Percentiles rank a stretch among this genome's conserved stretches.
These are phyloP conservation scores for Eutypella sp. DNA, from an alignment of 2,329 filamentous ascomycete species.

Conservation along the genomic window DNA sequence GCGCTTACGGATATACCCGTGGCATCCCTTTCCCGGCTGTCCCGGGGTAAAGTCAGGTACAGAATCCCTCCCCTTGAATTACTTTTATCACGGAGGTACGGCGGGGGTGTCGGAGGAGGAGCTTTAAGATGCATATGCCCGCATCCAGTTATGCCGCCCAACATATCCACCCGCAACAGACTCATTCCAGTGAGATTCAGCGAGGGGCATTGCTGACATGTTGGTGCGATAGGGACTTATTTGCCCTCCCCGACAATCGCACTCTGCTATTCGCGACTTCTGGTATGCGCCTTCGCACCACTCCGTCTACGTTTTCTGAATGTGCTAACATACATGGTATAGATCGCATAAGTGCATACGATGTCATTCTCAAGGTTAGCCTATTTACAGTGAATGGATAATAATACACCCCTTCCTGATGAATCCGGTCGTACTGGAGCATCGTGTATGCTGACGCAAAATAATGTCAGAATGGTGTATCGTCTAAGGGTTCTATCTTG, in stretches of 20 bases:
- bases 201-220: neutral
- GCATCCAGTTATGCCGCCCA: too few relatives aligned
- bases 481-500: constrained; percentile 49
- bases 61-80: neutral
- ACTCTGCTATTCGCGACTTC: constrained; percentile 4
- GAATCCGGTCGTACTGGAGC: neutral
- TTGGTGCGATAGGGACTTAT: neutral
- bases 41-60: constrained; percentile 4
- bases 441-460: neutral
- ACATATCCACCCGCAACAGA: too few relatives aligned
- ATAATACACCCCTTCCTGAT: too few relatives aligned
- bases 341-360: constrained; percentile 5
- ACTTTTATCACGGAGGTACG: neutral
- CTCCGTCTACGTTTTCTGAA: neutral
- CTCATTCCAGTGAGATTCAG: neutral
- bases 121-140: neutral
- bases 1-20: constrained; percentile 3
- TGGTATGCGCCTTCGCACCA: neutral
- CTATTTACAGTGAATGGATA: too few relatives aligned
- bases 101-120: neutral
- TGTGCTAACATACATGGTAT: neutral
- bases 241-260: constrained; percentile 1
- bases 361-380: constrained; percentile 8
- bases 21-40: constrained; percentile 1
- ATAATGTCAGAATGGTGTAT: constrained; percentile 51